Percentiles rank a stretch among this genome's conserved stretches.
Conservation (phyloP, 2,329 filamentous ascomycete genomes). For the Periconia sp. region DNA sequence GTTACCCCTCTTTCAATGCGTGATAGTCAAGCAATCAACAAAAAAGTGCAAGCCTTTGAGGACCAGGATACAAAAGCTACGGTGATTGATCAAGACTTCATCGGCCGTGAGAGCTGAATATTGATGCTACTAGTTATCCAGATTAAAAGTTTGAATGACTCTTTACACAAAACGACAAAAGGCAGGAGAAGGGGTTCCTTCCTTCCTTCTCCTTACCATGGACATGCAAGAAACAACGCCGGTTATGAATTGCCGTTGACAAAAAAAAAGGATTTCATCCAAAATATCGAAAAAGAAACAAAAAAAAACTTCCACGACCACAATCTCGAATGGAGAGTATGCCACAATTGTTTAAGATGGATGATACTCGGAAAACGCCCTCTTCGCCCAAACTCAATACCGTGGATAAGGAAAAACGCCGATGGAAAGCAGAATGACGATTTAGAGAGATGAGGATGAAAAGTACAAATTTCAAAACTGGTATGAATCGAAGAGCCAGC, state of each 20-base stretch:
- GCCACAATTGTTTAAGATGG: neutral
- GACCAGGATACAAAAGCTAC: too few relatives aligned
- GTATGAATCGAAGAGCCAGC: constrained; percentile 1
- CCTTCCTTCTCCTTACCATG: neutral
- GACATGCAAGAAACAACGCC: neutral
- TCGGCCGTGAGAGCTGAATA: too few relatives aligned
- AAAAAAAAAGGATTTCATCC: neutral
- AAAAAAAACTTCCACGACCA: neutral
- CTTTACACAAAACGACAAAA: neutral
- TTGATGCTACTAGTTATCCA: too few relatives aligned
- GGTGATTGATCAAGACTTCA: too few relatives aligned
- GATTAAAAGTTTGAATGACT: too few relatives aligned
- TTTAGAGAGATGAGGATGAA: neutral
- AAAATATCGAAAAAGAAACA: neutral
- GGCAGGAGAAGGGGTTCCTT: neutral
- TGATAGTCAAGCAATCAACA: too few relatives aligned
- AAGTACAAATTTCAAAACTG: neutral
- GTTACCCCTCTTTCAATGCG: too few relatives aligned
- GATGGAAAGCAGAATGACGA: neutral
- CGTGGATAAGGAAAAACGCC: neutral
- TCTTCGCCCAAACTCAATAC: neutral
- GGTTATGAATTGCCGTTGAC: neutral
- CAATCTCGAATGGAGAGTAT: neutral
- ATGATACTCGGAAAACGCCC: neutral
- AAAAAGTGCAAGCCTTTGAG: too few relatives aligned